Evolutionary conservation across 148 eudicot species (phyloP), one percentile per base, ranked within the genome.

Genomic region (Persicaria tinctoria): DNA sequence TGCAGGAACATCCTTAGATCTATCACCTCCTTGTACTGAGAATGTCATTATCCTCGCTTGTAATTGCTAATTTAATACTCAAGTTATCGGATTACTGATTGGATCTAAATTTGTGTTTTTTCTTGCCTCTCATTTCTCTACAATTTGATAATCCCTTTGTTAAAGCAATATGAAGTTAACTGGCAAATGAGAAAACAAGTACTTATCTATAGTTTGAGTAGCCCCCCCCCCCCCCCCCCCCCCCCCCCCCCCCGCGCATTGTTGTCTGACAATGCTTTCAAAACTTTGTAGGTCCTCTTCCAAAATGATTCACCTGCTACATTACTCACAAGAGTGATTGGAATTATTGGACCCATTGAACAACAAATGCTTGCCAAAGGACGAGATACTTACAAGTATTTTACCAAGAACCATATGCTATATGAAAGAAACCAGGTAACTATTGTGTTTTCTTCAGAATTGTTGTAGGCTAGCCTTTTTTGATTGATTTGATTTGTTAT

Each of bases 241-340:
- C 27, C 23, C 27, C 14, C 27, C 23, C 27, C 14, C 27, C 68
- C 41, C 55, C 50, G 51, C 57, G 27, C 56, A 23, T 14, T 32
- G 59, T 66, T 75, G 68, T 75, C 54, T 70, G 41, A 50, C 49
- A 23, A 5, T 70, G 74, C 2, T 32, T 8, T 45, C 53, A 56
- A 16, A 53, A 54, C 38, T 71, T 77, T 76, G 72, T 78, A 95
- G 98, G 98, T 95, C 50, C 94, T 96, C 76, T 96, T 96, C 86
- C 99, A 96, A 87, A 96, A 96, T 71, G 99, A 96, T 88, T 92
- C 99, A 47, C 91, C 99, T 53, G 99, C 99, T 47, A 96, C 99
- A 44, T 88, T 96, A 81, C 90, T 96, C 78, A 91, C 97, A 76
- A 90, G 99, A 71, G 97, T 96, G 51, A 88, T 96, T 76, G 99